Evolutionary conservation across 73 alveolate species (phyloP), one percentile per base, ranked within the genome.

Genomic region (Tetrahymena borealis): DNA sequence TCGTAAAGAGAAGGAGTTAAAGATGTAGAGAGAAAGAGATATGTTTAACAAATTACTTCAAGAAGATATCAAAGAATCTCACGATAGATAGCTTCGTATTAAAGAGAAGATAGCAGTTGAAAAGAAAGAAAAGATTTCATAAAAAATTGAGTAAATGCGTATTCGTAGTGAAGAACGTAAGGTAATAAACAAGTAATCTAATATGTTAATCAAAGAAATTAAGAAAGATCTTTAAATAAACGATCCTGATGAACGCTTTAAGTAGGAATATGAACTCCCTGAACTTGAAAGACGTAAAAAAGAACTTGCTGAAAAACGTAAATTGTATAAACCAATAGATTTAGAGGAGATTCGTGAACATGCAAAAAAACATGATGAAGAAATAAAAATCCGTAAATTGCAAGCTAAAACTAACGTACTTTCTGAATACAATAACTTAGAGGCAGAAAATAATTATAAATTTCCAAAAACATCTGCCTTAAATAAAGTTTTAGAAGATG

Each of bases 361-460:
- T 93, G 40, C 90, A n/a, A 93, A 93, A 90, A 93, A 93, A 39
- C 91, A 93, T 40, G 95, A 79, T n/a, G 95, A 93, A 42, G 93
- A 78, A 20, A 93, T 40, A 11, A 93, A 93, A 33, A 79, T 93
- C 3, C 85, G 85, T 18, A 60, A 60, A 60, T 60, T 60, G 35
- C 37, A 60, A 28, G 85, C 85, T 3, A 60, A 60, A 18, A 60
- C 85, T 60, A 60, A 60, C 9, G 85, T 60, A 16, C 10, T 60
- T 24, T 32, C 85, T 5, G 85, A 60, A 35, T 60, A 60, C 28
- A 60, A 60, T 20, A 60, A 18, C 31, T 60, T 60, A 20, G 85
- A 60, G 9, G 85, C 37, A 60, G 85, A n/a, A n/a, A n/a, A 60
- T 60, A 60, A 6, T 20, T 60, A 60, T 28, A 60, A 60, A 60